A percentile compares a stretch with the other conserved stretches of the same genome.
These are phyloP conservation scores for Zymoseptoria brevis DNA, from an alignment of 2,329 filamentous ascomycete genomes.

Conservation along the genomic window DNA sequence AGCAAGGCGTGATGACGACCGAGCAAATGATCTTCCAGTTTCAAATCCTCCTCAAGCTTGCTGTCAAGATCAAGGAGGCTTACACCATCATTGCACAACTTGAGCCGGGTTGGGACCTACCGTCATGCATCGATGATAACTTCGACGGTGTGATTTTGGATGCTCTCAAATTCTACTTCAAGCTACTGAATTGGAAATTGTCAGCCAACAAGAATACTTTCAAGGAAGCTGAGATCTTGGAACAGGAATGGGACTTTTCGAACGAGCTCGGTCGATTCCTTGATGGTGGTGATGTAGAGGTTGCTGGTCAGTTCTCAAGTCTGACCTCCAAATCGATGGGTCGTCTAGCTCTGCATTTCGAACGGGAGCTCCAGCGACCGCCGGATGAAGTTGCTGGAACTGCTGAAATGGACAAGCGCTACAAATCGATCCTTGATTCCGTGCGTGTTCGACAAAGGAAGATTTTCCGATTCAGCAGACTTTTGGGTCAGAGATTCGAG, in stretches of 20 bases:
- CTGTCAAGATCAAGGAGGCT: slow-evolving; percentile 84
- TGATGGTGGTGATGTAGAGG: slow-evolving; percentile 90
- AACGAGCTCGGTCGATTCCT: slow-evolving; percentile 87
- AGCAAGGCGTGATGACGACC: slow-evolving; percentile 87
- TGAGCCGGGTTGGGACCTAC: slow-evolving; percentile 88
- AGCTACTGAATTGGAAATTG: slow-evolving; percentile 96
- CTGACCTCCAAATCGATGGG: slow-evolving; percentile 88
- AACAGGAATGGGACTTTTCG: slow-evolving; percentile 96
- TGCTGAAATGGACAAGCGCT: slow-evolving; percentile 89
- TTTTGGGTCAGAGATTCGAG: slow-evolving; percentile 87
- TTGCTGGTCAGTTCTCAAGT: slow-evolving; percentile 92
- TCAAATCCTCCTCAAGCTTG: slow-evolving; percentile 82
- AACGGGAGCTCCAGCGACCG: slow-evolving; percentile 77
- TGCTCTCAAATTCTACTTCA: slow-evolving; percentile 95
- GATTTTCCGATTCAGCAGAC: slow-evolving; percentile 87
- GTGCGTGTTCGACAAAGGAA: slow-evolving; percentile 94
- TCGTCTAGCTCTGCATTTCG: slow-evolving; percentile 82
- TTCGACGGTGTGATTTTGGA: slow-evolving; percentile 90
- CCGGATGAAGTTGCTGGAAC: slow-evolving; percentile 65
- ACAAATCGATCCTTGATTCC: slow-evolving; percentile 90
- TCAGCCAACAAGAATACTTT: slow-evolving; percentile 98
- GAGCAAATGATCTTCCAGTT: slow-evolving; percentile 98
- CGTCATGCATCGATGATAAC: slow-evolving; percentile 91
- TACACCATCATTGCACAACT: slow-evolving; percentile 77
- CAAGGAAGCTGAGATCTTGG: slow-evolving; percentile 94